These are phyloP conservation scores for Macadamia integrifolia DNA, from an alignment of 164 flowering plant genomes.

Conservation along the genomic window DNA sequence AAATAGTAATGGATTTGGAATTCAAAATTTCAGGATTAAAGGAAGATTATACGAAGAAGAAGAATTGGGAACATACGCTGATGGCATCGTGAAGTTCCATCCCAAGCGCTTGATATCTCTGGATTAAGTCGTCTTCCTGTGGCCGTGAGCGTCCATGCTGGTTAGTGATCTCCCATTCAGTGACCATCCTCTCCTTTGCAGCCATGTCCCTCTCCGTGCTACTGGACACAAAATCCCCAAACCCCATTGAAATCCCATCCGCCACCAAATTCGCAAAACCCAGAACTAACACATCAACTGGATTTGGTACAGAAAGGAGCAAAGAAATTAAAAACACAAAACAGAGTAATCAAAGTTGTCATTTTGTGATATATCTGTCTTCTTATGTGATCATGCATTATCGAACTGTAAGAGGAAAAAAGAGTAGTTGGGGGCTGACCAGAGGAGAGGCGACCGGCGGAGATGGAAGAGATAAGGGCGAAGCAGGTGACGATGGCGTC, in stretches of 20 bases:
- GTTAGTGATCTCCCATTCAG: constrained; percentile 38
- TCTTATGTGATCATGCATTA: too few relatives aligned
- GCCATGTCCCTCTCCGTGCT: constrained; percentile 48
- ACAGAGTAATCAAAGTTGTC: background rate
- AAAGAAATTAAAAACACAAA: background rate
- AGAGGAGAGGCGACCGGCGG: constrained; percentile 46
- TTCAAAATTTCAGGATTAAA: too few relatives aligned
- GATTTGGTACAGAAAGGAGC: background rate
- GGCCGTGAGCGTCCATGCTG: constrained; percentile 12
- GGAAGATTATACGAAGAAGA: too few relatives aligned
- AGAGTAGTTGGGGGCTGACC: constrained; percentile 15
- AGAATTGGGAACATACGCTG: constrained; percentile 17
- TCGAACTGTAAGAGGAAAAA: background rate
- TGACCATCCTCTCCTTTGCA: constrained; percentile 31
- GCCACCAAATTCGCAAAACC: constrained; percentile 64
- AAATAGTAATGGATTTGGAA: too few relatives aligned
- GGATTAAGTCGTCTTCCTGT: constrained; percentile 18
- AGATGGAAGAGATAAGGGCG: constrained; percentile 59
- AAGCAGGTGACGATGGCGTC: constrained; percentile 61
- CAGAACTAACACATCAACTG: constrained; percentile 49
- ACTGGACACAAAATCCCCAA: constrained; percentile 49
- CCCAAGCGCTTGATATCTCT: constrained; percentile 40
- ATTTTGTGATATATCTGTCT: too few relatives aligned
- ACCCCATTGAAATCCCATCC: constrained; percentile 73
- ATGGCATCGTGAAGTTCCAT: constrained; percentile 44